phyloP scores from a whole-genome alignment of 352 stramenopile genomes.

The Phytopythium montanum region DNA sequence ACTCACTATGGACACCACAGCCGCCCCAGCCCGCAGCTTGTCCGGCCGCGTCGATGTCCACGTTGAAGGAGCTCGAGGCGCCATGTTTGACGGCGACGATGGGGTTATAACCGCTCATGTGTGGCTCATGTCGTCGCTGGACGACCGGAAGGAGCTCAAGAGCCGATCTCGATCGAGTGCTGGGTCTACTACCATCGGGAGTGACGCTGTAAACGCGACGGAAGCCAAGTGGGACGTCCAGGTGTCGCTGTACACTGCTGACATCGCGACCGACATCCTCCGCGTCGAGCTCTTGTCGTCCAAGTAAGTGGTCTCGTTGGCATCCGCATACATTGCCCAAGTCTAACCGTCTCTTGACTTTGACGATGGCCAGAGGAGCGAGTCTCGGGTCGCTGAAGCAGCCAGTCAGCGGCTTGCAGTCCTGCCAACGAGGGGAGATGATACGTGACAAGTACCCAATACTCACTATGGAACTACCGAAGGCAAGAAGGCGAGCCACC shows the following conservation, averaged over 20 bases:
- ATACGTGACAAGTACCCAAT: slow-evolving; percentile 21
- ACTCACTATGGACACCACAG: not conserved
- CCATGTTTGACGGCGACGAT: slow-evolving; percentile 4
- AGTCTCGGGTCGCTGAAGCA: slow-evolving; percentile 32
- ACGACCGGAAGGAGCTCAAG: slow-evolving; percentile 28
- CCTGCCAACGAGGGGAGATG: slow-evolving; percentile 8
- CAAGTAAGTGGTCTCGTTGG: slow-evolving; percentile 17
- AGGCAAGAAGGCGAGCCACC: not conserved
- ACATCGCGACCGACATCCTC: slow-evolving; percentile 30
- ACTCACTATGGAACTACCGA: not conserved
- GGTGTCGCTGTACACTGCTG: slow-evolving; percentile 34
- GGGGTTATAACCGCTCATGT: slow-evolving; percentile 24
- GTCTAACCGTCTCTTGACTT: not conserved
- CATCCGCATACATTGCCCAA: not conserved
- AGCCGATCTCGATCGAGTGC: slow-evolving; percentile 9
- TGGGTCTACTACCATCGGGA: not conserved
- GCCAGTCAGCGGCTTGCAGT: slow-evolving; percentile 17
- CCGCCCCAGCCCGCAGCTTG: not conserved
- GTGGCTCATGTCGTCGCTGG: slow-evolving; percentile 31
- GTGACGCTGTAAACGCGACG: not conserved
- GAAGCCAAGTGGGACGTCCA: slow-evolving; percentile 27
- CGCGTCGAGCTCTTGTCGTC: slow-evolving; percentile 30
- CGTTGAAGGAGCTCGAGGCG: slow-evolving; percentile 18
- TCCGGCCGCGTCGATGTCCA: slow-evolving; percentile 40
- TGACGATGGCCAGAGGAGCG: slow-evolving; percentile 17